Base-by-base conservation (phyloP, 2,329 filamentous ascomycete genomes). In the Aspergillus sp. region DNA sequence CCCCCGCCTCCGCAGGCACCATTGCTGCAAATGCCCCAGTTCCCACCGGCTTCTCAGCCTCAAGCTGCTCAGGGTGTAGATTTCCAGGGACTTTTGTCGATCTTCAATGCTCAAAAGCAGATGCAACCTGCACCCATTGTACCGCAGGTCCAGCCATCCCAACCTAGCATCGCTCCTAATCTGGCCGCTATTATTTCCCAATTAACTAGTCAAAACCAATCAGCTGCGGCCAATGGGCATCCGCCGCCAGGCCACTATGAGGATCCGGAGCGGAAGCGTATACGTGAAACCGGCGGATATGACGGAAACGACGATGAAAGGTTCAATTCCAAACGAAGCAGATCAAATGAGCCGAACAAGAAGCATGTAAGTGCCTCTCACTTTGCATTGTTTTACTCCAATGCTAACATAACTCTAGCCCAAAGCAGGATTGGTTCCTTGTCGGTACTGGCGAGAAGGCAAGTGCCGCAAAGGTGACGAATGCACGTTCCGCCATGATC, bases 401-500 rank as follows among this genome's bases (percentile, higher is more conserved):
- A 38, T 62, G 27, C 66, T 69, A 41, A 69, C 57, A 39, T 25
- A 58, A 3, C 11, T 58, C 64, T 62, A 79, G 69, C 77, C 76
- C 54, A 80, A 80, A 62, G 76, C 75, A 60, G 78, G 78, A 54
- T 71, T 77, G 19, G 75, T 81, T 38, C 71, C 78, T 8, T 86
- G 84, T 71, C 78, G 79, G 60, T 86, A 82, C 70, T 86, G 79
- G 79, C 74, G 80, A 38, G 78, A 83, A 61, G 83, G 83, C 11
- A 81, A 79, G 65, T 85, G 83, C 68, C 74, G 78, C 59, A 85
- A 85, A 66, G 82, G 82, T 17, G 77, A 80, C 21, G 74, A 80
- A 42, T 83, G 81, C 70, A 82, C 80, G n/a, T 83, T 78, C 68
- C 73, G 79, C 58, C 81, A 83, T 59, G 80, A 81, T 63, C 63